A percentile compares a stretch with the other conserved stretches of the same genome.
These are phyloP conservation scores for Talaromyces atroroseus DNA, from an alignment of 2,329 filamentous ascomycete species.

Conservation along the genomic window DNA sequence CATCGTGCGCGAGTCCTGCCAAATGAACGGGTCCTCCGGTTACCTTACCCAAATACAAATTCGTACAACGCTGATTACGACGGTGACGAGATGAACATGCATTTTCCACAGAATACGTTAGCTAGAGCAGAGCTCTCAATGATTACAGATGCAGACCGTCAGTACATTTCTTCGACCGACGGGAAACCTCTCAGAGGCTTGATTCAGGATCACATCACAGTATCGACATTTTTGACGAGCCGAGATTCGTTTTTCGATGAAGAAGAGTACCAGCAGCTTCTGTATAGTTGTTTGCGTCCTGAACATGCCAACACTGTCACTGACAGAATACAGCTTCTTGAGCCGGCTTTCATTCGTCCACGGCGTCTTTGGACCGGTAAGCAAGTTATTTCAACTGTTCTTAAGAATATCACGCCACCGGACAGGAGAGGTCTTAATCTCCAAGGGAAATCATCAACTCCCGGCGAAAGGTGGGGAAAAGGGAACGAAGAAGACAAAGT, in stretches of 20 bases:
- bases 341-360: constrained; percentile 78
- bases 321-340: constrained; percentile 73
- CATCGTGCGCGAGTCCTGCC: constrained; percentile 87
- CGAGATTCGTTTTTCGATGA: constrained; percentile 86
- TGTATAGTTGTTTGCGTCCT: constrained; percentile 83
- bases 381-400: constrained; percentile 84
- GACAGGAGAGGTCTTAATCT: constrained; percentile 73
- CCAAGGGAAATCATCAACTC: constrained; percentile 71
- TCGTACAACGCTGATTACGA: constrained; percentile 99
- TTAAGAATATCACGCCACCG: constrained; percentile 82
- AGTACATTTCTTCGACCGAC: constrained; percentile 89
- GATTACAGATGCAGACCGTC: constrained; percentile 93
- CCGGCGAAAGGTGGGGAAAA: constrained; percentile 70
- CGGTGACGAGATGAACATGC: constrained; percentile 99
- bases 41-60: constrained; percentile 99
- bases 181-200: constrained; percentile 91
- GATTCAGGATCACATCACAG: constrained; percentile 97
- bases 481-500: constrained; percentile 70
- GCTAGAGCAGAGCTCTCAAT: constrained; percentile 87
- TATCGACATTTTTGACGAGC: constrained; percentile 84
- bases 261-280: constrained; percentile 85
- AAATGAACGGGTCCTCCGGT: constrained; percentile 94
- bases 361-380: constrained; percentile 87
- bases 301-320: constrained; percentile 83
- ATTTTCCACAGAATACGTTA: constrained; percentile 96